Conservation (phyloP, 176 grass and related monocot species). For the Phyllostachys edulis region DNA sequence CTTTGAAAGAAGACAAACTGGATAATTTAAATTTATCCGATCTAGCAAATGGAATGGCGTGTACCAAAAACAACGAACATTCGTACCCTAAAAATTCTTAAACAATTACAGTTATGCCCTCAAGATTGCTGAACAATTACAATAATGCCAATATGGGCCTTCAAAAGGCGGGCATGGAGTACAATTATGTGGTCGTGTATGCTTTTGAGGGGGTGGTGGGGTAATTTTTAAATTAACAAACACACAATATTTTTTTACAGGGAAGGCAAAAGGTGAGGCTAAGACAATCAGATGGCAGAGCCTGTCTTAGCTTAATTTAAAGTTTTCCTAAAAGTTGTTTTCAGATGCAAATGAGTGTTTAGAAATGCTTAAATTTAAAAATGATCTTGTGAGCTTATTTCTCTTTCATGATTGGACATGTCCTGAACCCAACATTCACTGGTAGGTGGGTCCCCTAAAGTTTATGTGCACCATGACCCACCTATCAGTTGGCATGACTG, state of each 20-base stretch:
- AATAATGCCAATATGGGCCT: conserved; percentile 35
- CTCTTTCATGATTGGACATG: conserved; percentile 21
- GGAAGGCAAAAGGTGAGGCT: conserved; percentile 17
- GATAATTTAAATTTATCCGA: conserved; percentile 34
- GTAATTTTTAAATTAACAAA: conserved; percentile 42
- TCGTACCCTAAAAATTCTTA: neutral
- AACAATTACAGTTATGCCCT: conserved; percentile 6
- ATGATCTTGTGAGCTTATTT: neutral
- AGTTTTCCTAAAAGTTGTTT: conserved; percentile 13
- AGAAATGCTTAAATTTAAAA: conserved; percentile 13
- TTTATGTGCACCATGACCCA: neutral
- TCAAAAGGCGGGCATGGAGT: conserved; percentile 47
- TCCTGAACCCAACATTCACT: neutral
- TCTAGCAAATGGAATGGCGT: conserved; percentile 27
- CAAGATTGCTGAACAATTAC: neutral
- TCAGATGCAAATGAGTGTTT: conserved; percentile 29
- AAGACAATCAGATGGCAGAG: conserved; percentile 47
- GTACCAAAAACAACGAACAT: neutral
- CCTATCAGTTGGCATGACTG: neutral
- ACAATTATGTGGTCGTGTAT: conserved; percentile 61
- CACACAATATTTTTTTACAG: conserved; percentile 3
- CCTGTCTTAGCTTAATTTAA: conserved; percentile 43
- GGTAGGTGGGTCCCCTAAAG: neutral
- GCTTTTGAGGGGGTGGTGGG: conserved; percentile 67
- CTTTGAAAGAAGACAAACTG: conserved; percentile 24